Conservation (phyloP, 176 grass and related monocot genomes). For the Echinochloa phyllopogon region DNA sequence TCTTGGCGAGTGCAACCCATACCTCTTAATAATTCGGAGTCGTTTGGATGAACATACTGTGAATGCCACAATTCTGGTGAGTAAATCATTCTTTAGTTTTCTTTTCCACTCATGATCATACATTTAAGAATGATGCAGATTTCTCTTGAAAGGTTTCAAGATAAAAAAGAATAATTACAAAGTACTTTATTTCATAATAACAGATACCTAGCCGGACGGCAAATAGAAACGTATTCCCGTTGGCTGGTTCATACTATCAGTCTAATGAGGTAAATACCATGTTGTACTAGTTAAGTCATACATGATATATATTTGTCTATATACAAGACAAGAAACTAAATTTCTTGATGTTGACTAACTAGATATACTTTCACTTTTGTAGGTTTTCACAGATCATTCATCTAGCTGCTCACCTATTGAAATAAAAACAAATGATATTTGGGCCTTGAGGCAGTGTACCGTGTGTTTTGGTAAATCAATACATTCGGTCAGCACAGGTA, state of each 20-base stretch:
- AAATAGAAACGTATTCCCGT: neutral
- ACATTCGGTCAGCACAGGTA: neutral
- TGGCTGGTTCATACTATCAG: constrained; percentile 23
- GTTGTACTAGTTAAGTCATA: neutral
- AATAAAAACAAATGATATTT: neutral
- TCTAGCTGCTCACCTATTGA: neutral
- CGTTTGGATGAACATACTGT: neutral
- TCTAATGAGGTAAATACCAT: neutral
- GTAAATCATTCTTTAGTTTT: neutral
- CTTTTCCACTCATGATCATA: neutral
- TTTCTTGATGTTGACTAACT: neutral
- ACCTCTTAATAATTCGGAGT: constrained; percentile 16
- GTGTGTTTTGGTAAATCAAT: constrained; percentile 3
- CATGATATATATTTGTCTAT: neutral
- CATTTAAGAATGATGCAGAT: neutral
- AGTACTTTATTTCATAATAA: neutral
- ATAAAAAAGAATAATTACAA: neutral
- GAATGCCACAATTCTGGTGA: neutral
- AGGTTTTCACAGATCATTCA: constrained; percentile 16
- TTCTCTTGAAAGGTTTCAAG: neutral
- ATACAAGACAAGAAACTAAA: neutral
- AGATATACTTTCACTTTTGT: neutral
- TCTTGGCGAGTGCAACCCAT: neutral
- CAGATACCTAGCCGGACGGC: constrained; percentile 7
- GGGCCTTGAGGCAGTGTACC: neutral